phyloP scores from a whole-genome alignment of 106 monocot species.

The Ottelia alismoides region DNA sequence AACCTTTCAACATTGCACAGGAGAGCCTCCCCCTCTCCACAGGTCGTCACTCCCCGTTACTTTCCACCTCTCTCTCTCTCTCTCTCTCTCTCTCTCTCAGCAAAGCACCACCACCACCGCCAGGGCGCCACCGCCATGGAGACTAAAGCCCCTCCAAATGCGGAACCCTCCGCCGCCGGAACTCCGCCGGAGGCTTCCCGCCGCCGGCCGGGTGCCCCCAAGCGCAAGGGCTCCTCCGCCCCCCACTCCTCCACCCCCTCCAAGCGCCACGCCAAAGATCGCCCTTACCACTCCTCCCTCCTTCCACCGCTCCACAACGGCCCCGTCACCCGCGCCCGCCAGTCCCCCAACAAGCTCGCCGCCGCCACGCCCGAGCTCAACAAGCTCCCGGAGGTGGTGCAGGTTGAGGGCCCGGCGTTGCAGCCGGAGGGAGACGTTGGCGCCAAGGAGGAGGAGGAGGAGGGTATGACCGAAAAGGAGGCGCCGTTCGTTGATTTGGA shows the following conservation, averaged over 20 bases:
- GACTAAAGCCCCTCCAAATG: too few species aligned
- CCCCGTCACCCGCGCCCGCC: conserved; percentile 65
- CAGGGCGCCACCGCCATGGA: too few species aligned
- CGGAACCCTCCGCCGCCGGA: too few species aligned
- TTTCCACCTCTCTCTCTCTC: too few species aligned
- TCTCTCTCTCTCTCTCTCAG: too few species aligned
- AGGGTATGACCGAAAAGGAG: too few species aligned
- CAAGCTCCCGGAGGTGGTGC: not conserved
- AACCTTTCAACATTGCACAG: too few species aligned
- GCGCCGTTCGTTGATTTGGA: conserved; percentile 46
- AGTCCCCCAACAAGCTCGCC: conserved; percentile 55
- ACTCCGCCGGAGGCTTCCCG: conserved; percentile 36
- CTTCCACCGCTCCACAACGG: conserved; percentile 47
- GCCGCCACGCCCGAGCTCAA: conserved; percentile 2
- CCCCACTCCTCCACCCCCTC: conserved; percentile 14
- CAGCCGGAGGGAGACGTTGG: not conserved
- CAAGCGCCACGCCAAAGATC: conserved; percentile 69
- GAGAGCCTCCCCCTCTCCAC: too few species aligned
- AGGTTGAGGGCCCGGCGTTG: not conserved
- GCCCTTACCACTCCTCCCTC: conserved; percentile 28
- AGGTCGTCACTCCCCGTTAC: too few species aligned
- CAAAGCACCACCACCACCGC: too few species aligned
- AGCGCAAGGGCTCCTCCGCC: conserved; percentile 31
- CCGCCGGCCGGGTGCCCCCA: conserved; percentile 28
- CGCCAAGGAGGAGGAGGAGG: conserved; percentile 18